Evolutionary conservation across 2,329 filamentous ascomycete genomes (phyloP), one percentile per base, ranked within the genome.

Genomic region (Aquanectria penicillioides): DNA sequence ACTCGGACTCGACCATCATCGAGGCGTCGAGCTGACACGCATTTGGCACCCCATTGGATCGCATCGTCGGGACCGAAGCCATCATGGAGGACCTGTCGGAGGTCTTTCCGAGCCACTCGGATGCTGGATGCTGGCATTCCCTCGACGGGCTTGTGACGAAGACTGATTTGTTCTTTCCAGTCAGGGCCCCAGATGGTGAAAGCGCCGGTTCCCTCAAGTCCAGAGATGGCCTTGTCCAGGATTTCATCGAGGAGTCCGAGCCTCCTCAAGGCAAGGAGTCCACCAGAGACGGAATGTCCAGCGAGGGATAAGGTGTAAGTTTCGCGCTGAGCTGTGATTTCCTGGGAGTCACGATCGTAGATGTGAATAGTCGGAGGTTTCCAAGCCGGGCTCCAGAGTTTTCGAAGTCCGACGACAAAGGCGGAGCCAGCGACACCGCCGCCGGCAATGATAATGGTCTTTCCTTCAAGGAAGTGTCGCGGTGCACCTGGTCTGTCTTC

Each of bases 341-440:
- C 71, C 31, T 67, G 56, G 10, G 69, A 59, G 48, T 81, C 78
- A 22, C 80, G 77, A 22, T 82, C 80, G 62, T 77, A 79, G 44
- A 81, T 70, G 40, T 70, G 65, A 38, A 81, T 67, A 4, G 61
- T 68, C 1, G 78, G 79, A 0, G 71, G 69, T 18, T 65, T 58
- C 28, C 68, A 44, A 0, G 53, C 48, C 2, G 69, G 57, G n/a
- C 71, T 58, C 76, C 78, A 81, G 4, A 74, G 70, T 46, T 75
- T 76, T 28, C 70, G 71, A 8, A 82, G 67, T 12, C 77, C 73
- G 44, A 75, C 66, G 22, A 73, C 75, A 52, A 83, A 82, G 6
- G 78, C 69, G 10, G 78, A 73, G 5, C 80, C 79, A 9, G 78
- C 75, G 18, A 81, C 71, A 23, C 80, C 80, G 17, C 71, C 78